Evolutionary conservation across 106 monocot genomes (phyloP).

Genomic region (Agapanthus africanus): DNA sequence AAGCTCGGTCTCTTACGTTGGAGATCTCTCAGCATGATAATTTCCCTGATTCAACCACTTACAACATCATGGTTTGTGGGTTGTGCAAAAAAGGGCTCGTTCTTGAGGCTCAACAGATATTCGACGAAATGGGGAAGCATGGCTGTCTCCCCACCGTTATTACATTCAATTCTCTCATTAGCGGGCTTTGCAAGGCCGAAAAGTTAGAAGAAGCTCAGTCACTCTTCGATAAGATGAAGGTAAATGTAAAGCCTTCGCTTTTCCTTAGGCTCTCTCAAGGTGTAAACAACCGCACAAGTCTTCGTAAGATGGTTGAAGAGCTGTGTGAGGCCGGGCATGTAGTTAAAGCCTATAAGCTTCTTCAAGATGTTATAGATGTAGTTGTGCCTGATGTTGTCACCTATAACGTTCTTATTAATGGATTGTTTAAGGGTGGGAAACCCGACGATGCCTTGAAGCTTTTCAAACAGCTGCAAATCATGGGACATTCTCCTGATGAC

Average conservation of each 20-base stretch:
- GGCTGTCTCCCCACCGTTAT: constrained; percentile 58
- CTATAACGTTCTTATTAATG: constrained; percentile 61
- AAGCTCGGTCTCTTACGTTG: constrained; percentile 45
- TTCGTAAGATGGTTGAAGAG: constrained; percentile 31
- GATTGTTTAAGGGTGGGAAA: constrained; percentile 53
- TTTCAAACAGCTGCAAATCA: constrained; percentile 48
- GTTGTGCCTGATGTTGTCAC: constrained; percentile 69
- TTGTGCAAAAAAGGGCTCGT: constrained; percentile 70
- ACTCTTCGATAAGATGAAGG: constrained; percentile 73
- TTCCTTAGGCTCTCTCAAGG: constrained; percentile 75
- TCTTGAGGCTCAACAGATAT: constrained; percentile 63
- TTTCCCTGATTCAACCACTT: constrained; percentile 61
- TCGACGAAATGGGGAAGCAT: constrained; percentile 65
- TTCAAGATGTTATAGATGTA: constrained; percentile 52
- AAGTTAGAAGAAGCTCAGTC: constrained; percentile 54
- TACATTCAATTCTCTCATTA: constrained; percentile 80
- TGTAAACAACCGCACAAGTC: constrained; percentile 20
- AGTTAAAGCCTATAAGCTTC: constrained; percentile 74
- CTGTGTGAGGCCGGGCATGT: constrained; percentile 58
- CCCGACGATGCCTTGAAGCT: constrained; percentile 50
- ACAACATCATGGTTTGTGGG: constrained; percentile 77
- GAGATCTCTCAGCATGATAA: constrained; percentile 40
- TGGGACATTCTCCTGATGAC: constrained; percentile 45
- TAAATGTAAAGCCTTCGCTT: constrained; percentile 60
- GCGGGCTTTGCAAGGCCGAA: constrained; percentile 55